Evolutionary conservation across 2,329 filamentous ascomycete genomes (phyloP).

Genomic region (Calonectria honghensis): DNA sequence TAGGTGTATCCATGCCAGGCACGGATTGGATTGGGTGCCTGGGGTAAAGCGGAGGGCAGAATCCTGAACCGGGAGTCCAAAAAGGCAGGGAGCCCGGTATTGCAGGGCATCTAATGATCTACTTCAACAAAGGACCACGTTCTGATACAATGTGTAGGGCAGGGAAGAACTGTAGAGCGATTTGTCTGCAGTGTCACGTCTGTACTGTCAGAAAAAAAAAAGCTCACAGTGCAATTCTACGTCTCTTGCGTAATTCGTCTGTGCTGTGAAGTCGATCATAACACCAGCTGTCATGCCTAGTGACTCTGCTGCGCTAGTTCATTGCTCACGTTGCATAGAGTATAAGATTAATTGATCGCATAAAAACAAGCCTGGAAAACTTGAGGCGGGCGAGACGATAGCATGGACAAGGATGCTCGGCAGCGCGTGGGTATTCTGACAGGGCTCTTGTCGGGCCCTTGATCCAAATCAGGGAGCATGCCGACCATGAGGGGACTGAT

Average conservation of each 20-base stretch:
- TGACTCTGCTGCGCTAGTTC: slow-evolving; percentile 39
- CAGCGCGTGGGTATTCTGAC: slow-evolving; percentile 43
- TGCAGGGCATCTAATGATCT: slow-evolving; percentile 46
- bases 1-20: slow-evolving; percentile 44
- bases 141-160: slow-evolving; percentile 40
- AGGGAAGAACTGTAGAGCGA: slow-evolving; percentile 34
- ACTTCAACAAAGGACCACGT: slow-evolving; percentile 49
- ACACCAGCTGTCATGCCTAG: slow-evolving; percentile 36
- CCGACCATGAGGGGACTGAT: slow-evolving; percentile 45
- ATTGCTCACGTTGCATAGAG: slow-evolving; percentile 31
- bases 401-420: slow-evolving; percentile 45
- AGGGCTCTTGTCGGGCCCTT: slow-evolving; percentile 46
- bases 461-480: slow-evolving; percentile 50
- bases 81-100: slow-evolving; percentile 48
- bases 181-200: slow-evolving; percentile 32
- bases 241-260: slow-evolving; percentile 35
- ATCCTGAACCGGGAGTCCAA: slow-evolving; percentile 41
- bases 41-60: slow-evolving; percentile 54
- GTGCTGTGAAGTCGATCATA: slow-evolving; percentile 37
- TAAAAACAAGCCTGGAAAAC: slow-evolving; percentile 34
- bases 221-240: slow-evolving; percentile 21
- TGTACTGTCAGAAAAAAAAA: slow-evolving; percentile 2
- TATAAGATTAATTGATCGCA: slow-evolving; percentile 49
- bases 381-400: slow-evolving; percentile 48
- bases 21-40: slow-evolving; percentile 53